Conservation (phyloP, 2,329 filamentous ascomycete genomes). For the Neonectria ditissima region DNA sequence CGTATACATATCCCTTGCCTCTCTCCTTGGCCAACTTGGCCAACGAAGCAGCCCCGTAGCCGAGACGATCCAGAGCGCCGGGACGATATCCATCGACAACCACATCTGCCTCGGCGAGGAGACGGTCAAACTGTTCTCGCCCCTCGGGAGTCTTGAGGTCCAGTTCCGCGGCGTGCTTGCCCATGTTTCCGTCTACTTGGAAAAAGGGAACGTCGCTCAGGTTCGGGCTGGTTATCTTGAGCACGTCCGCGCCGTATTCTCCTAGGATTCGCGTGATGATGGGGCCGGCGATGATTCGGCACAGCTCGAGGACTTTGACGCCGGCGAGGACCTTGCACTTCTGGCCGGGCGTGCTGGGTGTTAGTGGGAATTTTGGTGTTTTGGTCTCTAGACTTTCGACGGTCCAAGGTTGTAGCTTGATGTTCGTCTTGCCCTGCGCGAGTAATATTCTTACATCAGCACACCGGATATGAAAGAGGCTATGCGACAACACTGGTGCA, state of each 20-base stretch:
- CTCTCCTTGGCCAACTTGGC: constrained; percentile 64
- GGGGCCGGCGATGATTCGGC: constrained; percentile 81
- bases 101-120: constrained; percentile 73
- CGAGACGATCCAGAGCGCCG: constrained; percentile 71
- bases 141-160: constrained; percentile 69
- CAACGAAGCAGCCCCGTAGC: constrained; percentile 70
- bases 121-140: constrained; percentile 65
- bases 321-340: constrained; percentile 61
- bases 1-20: constrained; percentile 73
- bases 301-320: constrained; percentile 79
- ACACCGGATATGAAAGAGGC: no score
- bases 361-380: constrained; percentile 61
- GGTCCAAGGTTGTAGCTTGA: constrained; percentile 58
- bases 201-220: constrained; percentile 80
- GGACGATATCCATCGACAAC: constrained; percentile 77
- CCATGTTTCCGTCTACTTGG: constrained; percentile 78
- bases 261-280: constrained; percentile 77
- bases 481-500: not conserved
- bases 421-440: constrained; percentile 59
- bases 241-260: constrained; percentile 80
- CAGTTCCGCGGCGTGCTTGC: constrained; percentile 74
- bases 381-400: constrained; percentile 62
- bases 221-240: constrained; percentile 76
- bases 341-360: constrained; percentile 26
- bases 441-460: not conserved